Evolutionary conservation across 1,284 basidiomycete genomes (phyloP), one percentile per base, ranked within the genome.

Genomic region (Entoloma clypeatum): DNA sequence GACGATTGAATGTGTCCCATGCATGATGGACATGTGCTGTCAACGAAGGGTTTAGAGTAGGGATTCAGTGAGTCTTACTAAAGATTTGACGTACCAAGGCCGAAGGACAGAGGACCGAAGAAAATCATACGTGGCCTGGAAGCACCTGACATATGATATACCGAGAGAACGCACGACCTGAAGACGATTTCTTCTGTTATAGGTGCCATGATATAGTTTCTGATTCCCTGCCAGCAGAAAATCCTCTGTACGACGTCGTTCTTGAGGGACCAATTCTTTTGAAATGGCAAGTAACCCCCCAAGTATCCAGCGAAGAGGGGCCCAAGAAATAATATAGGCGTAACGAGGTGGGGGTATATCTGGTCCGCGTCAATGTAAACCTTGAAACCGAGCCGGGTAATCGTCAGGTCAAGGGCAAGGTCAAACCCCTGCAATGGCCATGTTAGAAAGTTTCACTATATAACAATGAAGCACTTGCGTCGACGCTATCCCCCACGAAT

Each of bases 181-280:
- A 97, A 99, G 2, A 93, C 88, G 17, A 97, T 54, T 60, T 99
- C 95, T 66, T 99, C 95, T 0, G 93, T 93, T 23, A 92, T 60
- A 0, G 95, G 95, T 0, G 80, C 93, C 21, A 87, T 62, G 25
- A 89, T 52, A 57, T 81, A 92, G 60, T 94, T 97, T 45, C 95
- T 68, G 19, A 83, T 42, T 0, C 84, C 85, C 21, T 69, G 52
- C 64, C 80, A 75, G 0, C 73, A 70, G 14, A 62, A 58, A 43
- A 84, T 64, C 36, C 68, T 63, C 7, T 57, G 56, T 9, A 60
- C 39, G 0, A 81, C 50, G 38, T 74, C 64, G 2, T 51, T 47
- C 27, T 63, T 41, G 48, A 74, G 69, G 5, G 62, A 67, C 74
- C 75, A 84, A 6, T 62, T 53, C n/a, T 47, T 37, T 60, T 88